These are phyloP conservation scores for Trichocladium antarcticum DNA, from an alignment of 495 filamentous ascomycete genomes.

Conservation along the genomic window DNA sequence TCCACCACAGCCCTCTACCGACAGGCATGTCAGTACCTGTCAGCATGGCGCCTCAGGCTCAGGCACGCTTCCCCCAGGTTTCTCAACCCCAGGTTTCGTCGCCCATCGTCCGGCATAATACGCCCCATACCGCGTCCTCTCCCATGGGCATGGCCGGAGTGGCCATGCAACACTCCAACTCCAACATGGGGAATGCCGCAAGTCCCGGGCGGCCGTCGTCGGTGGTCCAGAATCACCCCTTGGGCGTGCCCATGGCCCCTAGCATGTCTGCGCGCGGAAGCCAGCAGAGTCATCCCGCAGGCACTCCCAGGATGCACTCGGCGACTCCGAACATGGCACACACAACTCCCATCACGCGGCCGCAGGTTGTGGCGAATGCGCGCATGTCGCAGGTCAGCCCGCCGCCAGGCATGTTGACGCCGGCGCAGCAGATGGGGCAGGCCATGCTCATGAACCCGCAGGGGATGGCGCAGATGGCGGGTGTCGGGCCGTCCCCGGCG, in stretches of 20 bases:
- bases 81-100: conserved; percentile 66
- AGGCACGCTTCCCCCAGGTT: conserved; percentile 46
- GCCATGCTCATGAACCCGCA: conserved; percentile 39
- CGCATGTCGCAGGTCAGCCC: conserved; percentile 65
- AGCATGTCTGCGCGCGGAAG: conserved; percentile 69
- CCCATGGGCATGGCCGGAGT: conserved; percentile 55
- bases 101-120: conserved; percentile 66
- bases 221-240: conserved; percentile 59
- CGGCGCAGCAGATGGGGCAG: conserved; percentile 40
- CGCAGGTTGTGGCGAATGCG: conserved; percentile 55
- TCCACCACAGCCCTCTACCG: conserved; percentile 26
- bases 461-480: conserved; percentile 32
- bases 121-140: conserved; percentile 67
- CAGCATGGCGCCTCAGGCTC: conserved; percentile 42
- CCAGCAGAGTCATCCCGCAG: conserved; percentile 64
- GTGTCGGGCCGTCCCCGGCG: conserved; percentile 7
- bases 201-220: conserved; percentile 70
- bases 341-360: conserved; percentile 56
- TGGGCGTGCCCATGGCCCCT: conserved; percentile 49
- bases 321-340: conserved; percentile 69
- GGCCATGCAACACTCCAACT: conserved; percentile 70
- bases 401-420: conserved; percentile 46
- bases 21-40: conserved; percentile 27
- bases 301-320: conserved; percentile 71
- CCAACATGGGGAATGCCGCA: conserved; percentile 53